A percentile compares a stretch with the other conserved stretches of the same genome.
Evolutionary conservation across 345 rosid species (phyloP).

Genomic region (Gossypium sturtianum): DNA sequence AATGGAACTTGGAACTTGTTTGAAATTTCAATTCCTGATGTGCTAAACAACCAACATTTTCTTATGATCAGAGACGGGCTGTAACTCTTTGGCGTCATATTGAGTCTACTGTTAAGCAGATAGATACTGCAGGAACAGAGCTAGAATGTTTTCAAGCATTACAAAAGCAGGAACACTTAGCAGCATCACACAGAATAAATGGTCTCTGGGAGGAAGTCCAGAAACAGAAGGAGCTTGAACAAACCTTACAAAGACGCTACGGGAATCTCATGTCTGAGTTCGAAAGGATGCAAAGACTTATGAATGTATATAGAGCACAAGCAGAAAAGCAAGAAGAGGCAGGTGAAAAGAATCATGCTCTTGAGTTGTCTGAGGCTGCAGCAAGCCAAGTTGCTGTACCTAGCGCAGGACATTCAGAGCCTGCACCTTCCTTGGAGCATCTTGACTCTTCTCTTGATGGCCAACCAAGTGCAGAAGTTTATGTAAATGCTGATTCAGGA

Average conservation of each 20-base stretch:
- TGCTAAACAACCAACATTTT: conserved; percentile 13
- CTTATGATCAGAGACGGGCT: conserved; percentile 57
- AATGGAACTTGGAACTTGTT: not conserved
- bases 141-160: conserved; percentile 85
- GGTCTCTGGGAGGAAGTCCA: conserved; percentile 77
- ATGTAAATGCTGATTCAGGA: conserved; percentile 20
- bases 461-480: conserved; percentile 1
- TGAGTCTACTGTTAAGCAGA: conserved; percentile 71
- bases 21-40: not conserved
- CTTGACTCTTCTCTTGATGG: conserved; percentile 18
- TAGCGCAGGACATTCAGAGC: conserved; percentile 17
- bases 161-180: conserved; percentile 90
- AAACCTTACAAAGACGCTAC: conserved; percentile 60
- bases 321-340: conserved; percentile 51
- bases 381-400: conserved; percentile 21
- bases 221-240: conserved; percentile 88
- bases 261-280: conserved; percentile 56
- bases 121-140: conserved; percentile 82
- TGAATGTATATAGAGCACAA: conserved; percentile 39
- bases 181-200: conserved; percentile 77
- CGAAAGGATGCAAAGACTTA: conserved; percentile 48
- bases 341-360: conserved; percentile 30
- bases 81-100: conserved; percentile 70
- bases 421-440: conserved; percentile 15
- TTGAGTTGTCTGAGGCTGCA: conserved; percentile 20